Percentiles rank a stretch among this genome's conserved stretches.
Conservation (phyloP, 306 rosid species). For the Quercus wislizeni region DNA sequence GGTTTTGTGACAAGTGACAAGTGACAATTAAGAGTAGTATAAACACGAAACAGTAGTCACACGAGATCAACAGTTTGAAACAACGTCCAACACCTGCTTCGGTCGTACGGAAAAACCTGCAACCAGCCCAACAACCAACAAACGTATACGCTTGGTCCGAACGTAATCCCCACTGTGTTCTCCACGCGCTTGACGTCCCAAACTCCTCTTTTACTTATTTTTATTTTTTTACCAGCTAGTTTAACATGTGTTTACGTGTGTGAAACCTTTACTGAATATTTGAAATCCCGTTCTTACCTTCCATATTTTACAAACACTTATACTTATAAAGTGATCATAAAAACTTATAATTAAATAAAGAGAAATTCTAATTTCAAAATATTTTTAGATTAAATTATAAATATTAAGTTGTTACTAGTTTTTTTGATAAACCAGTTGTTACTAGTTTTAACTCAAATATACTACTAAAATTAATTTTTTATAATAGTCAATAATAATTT, state of each 20-base stretch:
- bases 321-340: fast-evolving
- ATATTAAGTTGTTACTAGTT: no score
- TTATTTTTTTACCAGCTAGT: no score
- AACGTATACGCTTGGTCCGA: constrained; percentile 5
- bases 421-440: no score
- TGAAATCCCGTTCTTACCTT: fast-evolving
- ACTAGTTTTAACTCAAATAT: no score
- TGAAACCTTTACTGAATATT: fast-evolving
- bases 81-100: not conserved
- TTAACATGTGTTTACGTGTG: no score
- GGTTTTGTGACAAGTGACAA: not conserved
- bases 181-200: not conserved
- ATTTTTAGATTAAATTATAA: no score
- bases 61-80: not conserved
- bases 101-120: not conserved
- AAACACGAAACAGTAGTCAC: not conserved
- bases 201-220: not conserved
- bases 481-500: no score
- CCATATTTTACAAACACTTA: fast-evolving
- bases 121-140: not conserved
- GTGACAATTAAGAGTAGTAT: not conserved
- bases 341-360: no score
- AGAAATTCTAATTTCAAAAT: no score
- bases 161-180: not conserved
- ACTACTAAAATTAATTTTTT: no score